These are phyloP conservation scores for Fraxinus velutina DNA, from an alignment of 305 asterid genomes.

Conservation along the genomic window DNA sequence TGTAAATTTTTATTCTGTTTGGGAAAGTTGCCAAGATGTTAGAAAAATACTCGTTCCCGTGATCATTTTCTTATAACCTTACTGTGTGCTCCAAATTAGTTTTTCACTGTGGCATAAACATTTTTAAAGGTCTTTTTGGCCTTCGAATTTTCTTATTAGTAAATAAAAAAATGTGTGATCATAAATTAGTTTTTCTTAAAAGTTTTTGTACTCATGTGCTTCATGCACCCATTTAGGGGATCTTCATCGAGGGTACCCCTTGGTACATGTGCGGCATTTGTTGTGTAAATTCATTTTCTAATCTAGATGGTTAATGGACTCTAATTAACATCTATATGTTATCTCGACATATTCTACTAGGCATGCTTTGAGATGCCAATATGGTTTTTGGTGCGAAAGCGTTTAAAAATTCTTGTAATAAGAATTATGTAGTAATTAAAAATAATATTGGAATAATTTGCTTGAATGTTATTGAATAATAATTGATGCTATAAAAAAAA, in stretches of 20 bases:
- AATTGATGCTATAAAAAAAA: too few species aligned
- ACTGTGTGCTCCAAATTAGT: neutral
- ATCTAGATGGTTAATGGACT: neutral
- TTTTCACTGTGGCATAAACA: neutral
- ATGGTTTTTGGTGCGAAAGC: neutral
- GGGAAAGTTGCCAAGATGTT: neutral
- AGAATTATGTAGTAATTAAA: too few species aligned
- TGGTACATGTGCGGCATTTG: neutral
- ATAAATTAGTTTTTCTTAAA: neutral
- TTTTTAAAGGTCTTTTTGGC: neutral
- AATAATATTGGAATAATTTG: too few species aligned
- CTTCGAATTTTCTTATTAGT: neutral
- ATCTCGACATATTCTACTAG: neutral
- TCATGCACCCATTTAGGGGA: slow-evolving; percentile 2
- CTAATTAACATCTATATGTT: neutral
- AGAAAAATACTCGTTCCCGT: neutral
- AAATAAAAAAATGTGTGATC: neutral
- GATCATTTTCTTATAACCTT: neutral
- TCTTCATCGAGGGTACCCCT: neutral
- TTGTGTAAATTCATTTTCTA: neutral
- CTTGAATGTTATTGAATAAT: too few species aligned
- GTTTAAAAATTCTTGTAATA: too few species aligned
- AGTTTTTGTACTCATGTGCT: neutral
- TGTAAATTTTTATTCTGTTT: neutral
- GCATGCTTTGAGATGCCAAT: neutral